These are phyloP conservation scores for Quercus gilva DNA, from an alignment of 306 rosid genomes.

Conservation along the genomic window DNA sequence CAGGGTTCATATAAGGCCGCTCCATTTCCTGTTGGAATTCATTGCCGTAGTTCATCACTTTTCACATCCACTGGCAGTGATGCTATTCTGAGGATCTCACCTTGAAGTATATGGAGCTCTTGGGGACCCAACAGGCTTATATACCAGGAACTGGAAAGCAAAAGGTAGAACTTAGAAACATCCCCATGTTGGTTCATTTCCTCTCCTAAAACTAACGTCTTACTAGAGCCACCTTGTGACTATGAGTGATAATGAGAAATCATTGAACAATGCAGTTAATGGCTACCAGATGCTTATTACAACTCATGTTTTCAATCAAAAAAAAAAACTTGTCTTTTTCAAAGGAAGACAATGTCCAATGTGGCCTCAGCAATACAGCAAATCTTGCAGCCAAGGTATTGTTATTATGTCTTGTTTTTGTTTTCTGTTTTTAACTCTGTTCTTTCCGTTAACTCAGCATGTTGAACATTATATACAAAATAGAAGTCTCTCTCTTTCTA, in stretches of 20 bases:
- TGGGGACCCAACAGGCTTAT: slow-evolving; percentile 43
- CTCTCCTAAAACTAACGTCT: no score
- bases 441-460: background rate
- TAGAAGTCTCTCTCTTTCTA: background rate
- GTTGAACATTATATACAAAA: background rate
- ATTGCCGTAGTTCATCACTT: slow-evolving; percentile 40
- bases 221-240: no score
- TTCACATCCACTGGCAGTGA: slow-evolving; percentile 43
- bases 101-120: slow-evolving; percentile 59
- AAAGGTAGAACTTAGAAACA: background rate
- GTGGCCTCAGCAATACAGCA: no score
- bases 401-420: no score
- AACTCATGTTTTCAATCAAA: no score
- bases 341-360: no score
- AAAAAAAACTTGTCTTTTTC: no score
- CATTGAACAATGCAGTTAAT: no score
- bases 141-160: slow-evolving; percentile 44
- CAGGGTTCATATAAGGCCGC: slow-evolving; percentile 47
- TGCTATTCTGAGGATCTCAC: slow-evolving; percentile 40
- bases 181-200: no score
- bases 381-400: no score
- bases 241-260: no score
- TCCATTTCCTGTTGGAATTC: slow-evolving; percentile 58
- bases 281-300: no score
- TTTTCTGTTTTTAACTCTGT: background rate